A percentile compares a stretch with the other conserved stretches of the same genome.
Conservation (phyloP, 228 moss, liverwort and hornwort genomes). For the Sphagnum magellanicum region DNA sequence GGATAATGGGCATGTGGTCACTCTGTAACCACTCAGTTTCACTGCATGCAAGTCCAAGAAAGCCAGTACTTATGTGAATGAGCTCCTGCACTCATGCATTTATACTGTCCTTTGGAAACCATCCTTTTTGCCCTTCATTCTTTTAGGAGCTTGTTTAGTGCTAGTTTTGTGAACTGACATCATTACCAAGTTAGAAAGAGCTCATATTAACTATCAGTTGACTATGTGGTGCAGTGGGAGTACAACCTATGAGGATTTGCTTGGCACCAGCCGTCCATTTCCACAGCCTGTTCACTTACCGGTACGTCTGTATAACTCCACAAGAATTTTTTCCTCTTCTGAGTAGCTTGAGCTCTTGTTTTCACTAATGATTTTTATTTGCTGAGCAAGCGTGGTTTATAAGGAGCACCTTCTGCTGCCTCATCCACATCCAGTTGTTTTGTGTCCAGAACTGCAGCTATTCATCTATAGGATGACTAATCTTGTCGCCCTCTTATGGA, state of each 20-base stretch:
- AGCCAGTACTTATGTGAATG: no score
- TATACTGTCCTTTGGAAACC: background rate
- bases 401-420: background rate
- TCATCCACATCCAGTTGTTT: no score
- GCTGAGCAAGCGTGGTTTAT: no score
- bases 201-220: background rate
- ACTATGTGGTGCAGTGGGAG: slow-evolving; percentile 63
- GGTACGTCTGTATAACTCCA: slow-evolving; percentile 18
- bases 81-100: no score
- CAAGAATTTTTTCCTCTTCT: background rate
- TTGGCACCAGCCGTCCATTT: slow-evolving; percentile 85
- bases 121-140: background rate
- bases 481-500: no score
- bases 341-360: background rate
- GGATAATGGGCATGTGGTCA: no score
- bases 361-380: no score
- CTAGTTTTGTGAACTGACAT: background rate
- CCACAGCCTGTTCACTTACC: slow-evolving; percentile 78
- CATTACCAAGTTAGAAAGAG: background rate
- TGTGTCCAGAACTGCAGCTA: no score
- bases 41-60: no score
- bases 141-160: background rate
- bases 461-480: no score
- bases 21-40: no score
- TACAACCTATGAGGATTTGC: slow-evolving; percentile 87